Evolutionary conservation across 257 asterid genomes (phyloP).

Genomic region (Gardenia jasminoides): DNA sequence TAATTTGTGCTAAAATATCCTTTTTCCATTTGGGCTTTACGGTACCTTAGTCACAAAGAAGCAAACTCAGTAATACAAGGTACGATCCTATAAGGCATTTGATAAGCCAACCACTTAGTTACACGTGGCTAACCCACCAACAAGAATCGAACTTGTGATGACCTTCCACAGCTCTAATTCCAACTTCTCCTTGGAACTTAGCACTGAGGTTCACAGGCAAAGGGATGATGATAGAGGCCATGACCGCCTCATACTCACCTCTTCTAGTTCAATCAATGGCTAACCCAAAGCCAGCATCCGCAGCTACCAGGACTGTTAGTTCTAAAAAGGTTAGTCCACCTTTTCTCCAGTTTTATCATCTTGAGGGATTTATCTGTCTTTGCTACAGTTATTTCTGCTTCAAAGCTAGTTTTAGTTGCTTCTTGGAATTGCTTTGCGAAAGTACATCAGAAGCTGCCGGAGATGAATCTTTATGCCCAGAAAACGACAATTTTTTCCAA

Average conservation of each 20-base stretch:
- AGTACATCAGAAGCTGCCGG: not conserved
- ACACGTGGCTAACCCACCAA: slow-evolving; percentile 29
- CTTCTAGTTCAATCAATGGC: slow-evolving; percentile 72
- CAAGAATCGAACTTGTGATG: slow-evolving; percentile 12
- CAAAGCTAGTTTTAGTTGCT: not conserved
- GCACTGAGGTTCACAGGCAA: slow-evolving; percentile 1
- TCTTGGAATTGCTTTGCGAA: too few species aligned
- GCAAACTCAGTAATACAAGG: not conserved
- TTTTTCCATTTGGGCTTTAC: too few species aligned
- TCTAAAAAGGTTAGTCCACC: slow-evolving; percentile 59
- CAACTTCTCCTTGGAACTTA: slow-evolving; percentile 4
- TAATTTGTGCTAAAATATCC: too few species aligned
- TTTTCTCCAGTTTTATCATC: not conserved
- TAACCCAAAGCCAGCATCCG: slow-evolving; percentile 46
- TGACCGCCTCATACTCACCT: slow-evolving; percentile 44
- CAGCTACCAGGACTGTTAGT: slow-evolving; percentile 48
- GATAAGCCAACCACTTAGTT: slow-evolving; percentile 23
- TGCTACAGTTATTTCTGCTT: not conserved
- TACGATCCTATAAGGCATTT: not conserved
- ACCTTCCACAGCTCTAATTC: slow-evolving; percentile 7
- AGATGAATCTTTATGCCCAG: not conserved
- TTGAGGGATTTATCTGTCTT: not conserved
- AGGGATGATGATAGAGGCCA: slow-evolving; percentile 26
- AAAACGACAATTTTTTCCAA: not conserved
- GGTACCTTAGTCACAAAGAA: not conserved